phyloP scores from a whole-genome alignment of 1,284 basidiomycete genomes.

The Marasmius oreades region DNA sequence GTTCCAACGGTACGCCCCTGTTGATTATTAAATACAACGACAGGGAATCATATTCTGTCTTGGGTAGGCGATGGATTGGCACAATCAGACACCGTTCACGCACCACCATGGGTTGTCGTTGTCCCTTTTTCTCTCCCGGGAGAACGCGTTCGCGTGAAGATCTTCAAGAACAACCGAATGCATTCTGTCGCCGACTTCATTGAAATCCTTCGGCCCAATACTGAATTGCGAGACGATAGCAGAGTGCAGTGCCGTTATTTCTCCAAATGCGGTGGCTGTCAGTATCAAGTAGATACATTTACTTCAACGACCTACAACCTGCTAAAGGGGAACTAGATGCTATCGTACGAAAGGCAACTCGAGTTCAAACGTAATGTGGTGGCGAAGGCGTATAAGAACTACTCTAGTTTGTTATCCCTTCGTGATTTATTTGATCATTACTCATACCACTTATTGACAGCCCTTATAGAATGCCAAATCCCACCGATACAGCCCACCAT shows the following conservation, averaged over 20 bases:
- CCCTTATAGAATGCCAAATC: conserved; percentile 52
- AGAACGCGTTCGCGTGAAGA: conserved; percentile 69
- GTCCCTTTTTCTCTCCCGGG: conserved; percentile 83
- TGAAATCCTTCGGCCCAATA: conserved; percentile 64
- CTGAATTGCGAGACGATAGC: conserved; percentile 60
- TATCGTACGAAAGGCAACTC: conserved; percentile 86
- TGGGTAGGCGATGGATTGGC: conserved; percentile 66
- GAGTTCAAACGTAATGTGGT: conserved; percentile 85
- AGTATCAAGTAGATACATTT: conserved; percentile 57
- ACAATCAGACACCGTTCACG: conserved; percentile 39
- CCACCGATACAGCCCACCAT: conserved; percentile 78
- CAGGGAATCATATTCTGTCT: not conserved
- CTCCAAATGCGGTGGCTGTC: conserved; percentile 75
- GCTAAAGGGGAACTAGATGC: conserved; percentile 50
- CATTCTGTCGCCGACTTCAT: conserved; percentile 79
- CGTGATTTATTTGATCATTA: not conserved
- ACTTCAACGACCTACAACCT: not conserved
- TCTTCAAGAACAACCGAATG: conserved; percentile 65
- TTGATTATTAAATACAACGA: not conserved
- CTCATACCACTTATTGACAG: conserved; percentile 28
- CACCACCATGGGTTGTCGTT: conserved; percentile 73
- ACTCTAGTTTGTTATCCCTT: conserved; percentile 50
- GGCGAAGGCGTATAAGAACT: conserved; percentile 81
- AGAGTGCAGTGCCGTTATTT: conserved; percentile 83
- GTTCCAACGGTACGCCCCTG: conserved; percentile 56